Evolutionary conservation across 2,329 filamentous ascomycete species (phyloP).

Genomic region (Diaporthe caulivora): DNA sequence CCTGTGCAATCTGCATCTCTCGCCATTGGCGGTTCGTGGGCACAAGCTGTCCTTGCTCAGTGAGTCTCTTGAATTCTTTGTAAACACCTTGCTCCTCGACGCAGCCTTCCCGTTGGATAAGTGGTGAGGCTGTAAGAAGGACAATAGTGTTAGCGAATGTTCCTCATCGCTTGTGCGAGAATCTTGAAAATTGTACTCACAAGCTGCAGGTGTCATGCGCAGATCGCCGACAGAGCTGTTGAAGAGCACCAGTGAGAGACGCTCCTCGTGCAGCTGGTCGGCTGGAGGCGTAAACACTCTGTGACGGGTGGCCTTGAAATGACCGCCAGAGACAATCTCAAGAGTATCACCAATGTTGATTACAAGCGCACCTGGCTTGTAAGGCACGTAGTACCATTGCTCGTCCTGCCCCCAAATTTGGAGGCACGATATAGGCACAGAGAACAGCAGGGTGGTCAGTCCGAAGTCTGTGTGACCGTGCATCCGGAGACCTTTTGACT

Average conservation of each 20-base stretch:
- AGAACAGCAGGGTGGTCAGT: constrained; percentile 59
- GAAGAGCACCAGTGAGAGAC: constrained; percentile 57
- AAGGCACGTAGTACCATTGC: constrained; percentile 60
- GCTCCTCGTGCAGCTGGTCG: constrained; percentile 54
- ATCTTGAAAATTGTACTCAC: constrained; percentile 11
- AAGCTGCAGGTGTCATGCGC: constrained; percentile 54
- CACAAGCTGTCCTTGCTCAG: constrained; percentile 53
- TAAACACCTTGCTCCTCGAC: constrained; percentile 59
- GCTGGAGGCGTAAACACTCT: constrained; percentile 56
- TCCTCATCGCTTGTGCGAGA: background rate
- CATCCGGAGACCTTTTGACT: constrained; percentile 56
- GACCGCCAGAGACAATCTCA: constrained; percentile 59
- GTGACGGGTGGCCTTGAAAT: constrained; percentile 60
- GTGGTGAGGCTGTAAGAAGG: constrained; percentile 43
- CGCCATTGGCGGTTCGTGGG: constrained; percentile 61
- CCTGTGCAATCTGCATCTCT: constrained; percentile 61
- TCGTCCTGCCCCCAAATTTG: constrained; percentile 59
- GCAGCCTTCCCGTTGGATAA: constrained; percentile 54
- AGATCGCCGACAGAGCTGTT: constrained; percentile 60
- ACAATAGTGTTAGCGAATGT: background rate
- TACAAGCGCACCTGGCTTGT: constrained; percentile 59
- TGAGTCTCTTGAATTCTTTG: constrained; percentile 58
- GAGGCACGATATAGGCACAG: constrained; percentile 59
- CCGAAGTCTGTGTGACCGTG: constrained; percentile 63
- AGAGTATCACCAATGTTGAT: constrained; percentile 61